These are phyloP conservation scores for Wickerhamiella musiphila DNA, from an alignment of 805 yeast genomes.

Conservation along the genomic window DNA sequence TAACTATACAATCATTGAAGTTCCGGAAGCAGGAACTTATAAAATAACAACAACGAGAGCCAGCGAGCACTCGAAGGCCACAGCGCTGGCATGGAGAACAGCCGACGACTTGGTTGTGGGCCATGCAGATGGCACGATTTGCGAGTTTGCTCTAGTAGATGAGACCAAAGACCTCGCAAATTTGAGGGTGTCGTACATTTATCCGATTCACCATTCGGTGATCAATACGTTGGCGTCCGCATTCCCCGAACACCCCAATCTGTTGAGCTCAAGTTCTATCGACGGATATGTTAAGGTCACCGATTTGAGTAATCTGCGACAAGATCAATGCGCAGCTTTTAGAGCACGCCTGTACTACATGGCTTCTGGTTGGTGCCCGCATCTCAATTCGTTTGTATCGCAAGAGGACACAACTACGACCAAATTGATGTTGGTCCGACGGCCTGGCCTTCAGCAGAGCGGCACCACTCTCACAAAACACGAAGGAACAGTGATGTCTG, in stretches of 20 bases:
- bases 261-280: slow-evolving; percentile 23
- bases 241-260: slow-evolving; percentile 22
- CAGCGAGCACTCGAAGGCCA: slow-evolving; percentile 21
- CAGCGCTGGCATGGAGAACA: slow-evolving; percentile 32
- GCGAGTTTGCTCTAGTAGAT: slow-evolving; percentile 32
- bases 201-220: slow-evolving; percentile 25
- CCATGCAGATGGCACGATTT: slow-evolving; percentile 38
- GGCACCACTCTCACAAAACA: slow-evolving; percentile 24
- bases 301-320: slow-evolving; percentile 20
- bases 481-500: slow-evolving; percentile 25
- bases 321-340: slow-evolving; percentile 6
- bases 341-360: slow-evolving; percentile 20
- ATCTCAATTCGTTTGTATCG: slow-evolving; percentile 22
- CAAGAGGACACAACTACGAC: slow-evolving; percentile 27
- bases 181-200: slow-evolving; percentile 24
- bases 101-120: slow-evolving; percentile 36
- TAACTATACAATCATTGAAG: slow-evolving; percentile 9
- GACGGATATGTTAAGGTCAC: slow-evolving; percentile 28
- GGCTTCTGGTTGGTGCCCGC: slow-evolving; percentile 15
- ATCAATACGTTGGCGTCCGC: slow-evolving; percentile 23
- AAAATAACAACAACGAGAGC: too few relatives aligned
- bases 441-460: slow-evolving; percentile 16
- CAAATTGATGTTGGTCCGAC: slow-evolving; percentile 24
- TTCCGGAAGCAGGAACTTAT: too few relatives aligned
- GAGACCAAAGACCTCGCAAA: slow-evolving; percentile 20